A percentile compares a stretch with the other conserved stretches of the same genome.
phyloP scores from a whole-genome alignment of 345 rosid genomes.

The Salix koriyanagi region DNA sequence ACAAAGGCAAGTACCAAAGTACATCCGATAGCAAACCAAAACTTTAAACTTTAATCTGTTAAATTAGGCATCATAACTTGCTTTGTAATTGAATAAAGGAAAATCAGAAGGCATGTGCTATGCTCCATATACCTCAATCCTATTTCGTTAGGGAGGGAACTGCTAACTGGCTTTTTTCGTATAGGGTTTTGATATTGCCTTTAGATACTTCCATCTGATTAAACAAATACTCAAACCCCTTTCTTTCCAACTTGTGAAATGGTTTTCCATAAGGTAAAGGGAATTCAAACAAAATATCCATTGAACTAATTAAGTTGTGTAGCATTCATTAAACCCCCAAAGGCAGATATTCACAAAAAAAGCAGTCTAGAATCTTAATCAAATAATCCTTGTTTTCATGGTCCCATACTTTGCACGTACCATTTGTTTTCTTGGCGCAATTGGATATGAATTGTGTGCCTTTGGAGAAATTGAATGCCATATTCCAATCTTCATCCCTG shows the following conservation, averaged over 20 bases:
- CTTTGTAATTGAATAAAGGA: background rate
- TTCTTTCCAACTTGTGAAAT: background rate
- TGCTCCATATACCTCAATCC: background rate
- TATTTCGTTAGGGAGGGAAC: too few species aligned
- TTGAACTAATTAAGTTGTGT: background rate
- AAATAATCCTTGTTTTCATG: background rate
- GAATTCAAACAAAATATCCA: background rate
- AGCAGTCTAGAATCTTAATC: background rate
- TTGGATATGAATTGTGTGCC: slow-evolving; percentile 49
- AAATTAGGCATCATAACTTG: background rate
- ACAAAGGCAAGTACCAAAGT: background rate
- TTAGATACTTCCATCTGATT: too few species aligned
- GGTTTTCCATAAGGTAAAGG: background rate
- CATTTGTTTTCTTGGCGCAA: slow-evolving; percentile 59
- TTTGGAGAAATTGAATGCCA: slow-evolving; percentile 77
- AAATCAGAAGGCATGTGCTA: background rate
- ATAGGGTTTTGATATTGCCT: too few species aligned
- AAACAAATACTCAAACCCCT: background rate
- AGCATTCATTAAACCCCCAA: background rate
- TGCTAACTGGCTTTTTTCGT: too few species aligned
- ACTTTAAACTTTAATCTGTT: background rate
- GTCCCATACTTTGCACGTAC: slow-evolving; percentile 22
- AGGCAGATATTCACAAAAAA: background rate
- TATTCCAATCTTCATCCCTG: slow-evolving; percentile 81
- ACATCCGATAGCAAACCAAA: background rate